These are phyloP conservation scores for Rubia yunnanensis DNA, from an alignment of 257 asterid species.

Conservation along the genomic window DNA sequence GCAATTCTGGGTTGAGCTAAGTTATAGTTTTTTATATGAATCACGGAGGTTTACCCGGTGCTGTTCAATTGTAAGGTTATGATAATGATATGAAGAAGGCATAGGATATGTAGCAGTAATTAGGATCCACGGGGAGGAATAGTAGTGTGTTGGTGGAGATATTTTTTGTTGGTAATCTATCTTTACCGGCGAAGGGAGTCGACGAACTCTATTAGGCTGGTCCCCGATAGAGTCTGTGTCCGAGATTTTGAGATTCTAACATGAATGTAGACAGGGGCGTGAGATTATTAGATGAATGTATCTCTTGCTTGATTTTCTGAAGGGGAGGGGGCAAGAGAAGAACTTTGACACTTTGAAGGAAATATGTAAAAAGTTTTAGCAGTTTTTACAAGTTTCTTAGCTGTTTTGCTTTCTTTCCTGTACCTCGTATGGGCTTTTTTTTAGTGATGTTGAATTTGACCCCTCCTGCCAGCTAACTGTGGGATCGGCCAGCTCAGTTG, in stretches of 20 bases:
- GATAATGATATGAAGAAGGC: neutral
- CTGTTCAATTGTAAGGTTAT: constrained; percentile 6
- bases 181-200: neutral
- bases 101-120: neutral
- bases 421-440: neutral
- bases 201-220: constrained; percentile 5
- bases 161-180: constrained; percentile 1
- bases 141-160: neutral
- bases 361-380: neutral
- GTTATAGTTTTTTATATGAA: neutral
- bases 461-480: neutral
- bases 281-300: neutral
- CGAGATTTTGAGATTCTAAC: neutral
- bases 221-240: neutral
- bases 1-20: constrained; percentile 39
- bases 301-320: neutral
- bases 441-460: neutral
- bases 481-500: neutral
- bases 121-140: neutral
- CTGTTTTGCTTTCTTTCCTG: too few relatives aligned
- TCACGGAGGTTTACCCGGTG: neutral
- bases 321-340: neutral
- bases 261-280: neutral
- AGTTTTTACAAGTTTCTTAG: neutral
- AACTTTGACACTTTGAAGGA: neutral